Conservation (phyloP, 176 grass and related monocot genomes). For the maize (Zea mays) region Zm-B73-REFERENCE-NAM-5.0 NC_050101.1:160476501-160477000, state of each 20-base stretch:
- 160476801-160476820: neutral
- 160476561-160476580: no score
- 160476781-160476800: neutral
- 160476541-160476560: no score
- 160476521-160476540: no score
- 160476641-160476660: neutral
- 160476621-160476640: no score
- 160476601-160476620: no score
- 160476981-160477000: constrained; percentile 95
- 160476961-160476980: constrained; percentile 84
- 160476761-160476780: neutral
- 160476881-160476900: neutral
- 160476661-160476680: neutral
- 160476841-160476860: neutral
- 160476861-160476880: neutral
- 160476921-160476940: constrained; percentile 88
- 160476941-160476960: constrained; percentile 49
- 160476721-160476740: neutral
- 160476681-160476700: constrained; percentile 37
- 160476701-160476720: neutral
- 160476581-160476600: no score
- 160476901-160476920: constrained; percentile 79
- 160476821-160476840: neutral
- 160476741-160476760: constrained; percentile 6
- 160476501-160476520: no score